Base-by-base conservation (phyloP, 225 moss, liverwort and hornwort species). In the Asterella californica region DNA sequence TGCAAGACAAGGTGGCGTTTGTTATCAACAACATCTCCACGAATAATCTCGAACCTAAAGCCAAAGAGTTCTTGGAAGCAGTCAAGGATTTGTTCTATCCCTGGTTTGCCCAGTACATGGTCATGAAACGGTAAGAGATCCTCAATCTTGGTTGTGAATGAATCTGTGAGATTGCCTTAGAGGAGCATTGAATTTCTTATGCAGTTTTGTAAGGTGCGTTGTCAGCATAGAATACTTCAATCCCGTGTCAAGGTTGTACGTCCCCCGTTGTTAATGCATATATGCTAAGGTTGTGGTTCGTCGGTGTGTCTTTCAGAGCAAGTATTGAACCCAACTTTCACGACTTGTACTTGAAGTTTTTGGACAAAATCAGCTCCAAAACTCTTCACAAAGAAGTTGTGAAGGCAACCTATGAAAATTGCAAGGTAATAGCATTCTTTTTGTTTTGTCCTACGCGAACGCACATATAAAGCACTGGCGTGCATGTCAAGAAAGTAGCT, bases 271-370 rank as follows among this genome's bases (percentile, higher is more conserved):
- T 42, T 15, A 9, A 10, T 27, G 19, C 6, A 11, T 0, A 71
- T 0, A 24, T 25, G 46, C 48, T 46, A 46, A 71, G 25, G 46
- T 71, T 1, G 24, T 30, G 67, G 59, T 80, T 34, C 84, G 82
- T 70, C 30, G 1, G 15, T 54, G 19, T 33, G 15, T 71, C 30
- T 66, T 78, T 79, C 91, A 96, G 96, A 88, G 99, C 99, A 75
- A 99, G 99, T 84, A 99, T 99, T 77, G 99, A 99, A 81, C 99
- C 99, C 78, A 99, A 99, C 82, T 99, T 95, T 74, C 99, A 99
- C 86, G 99, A 99, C 79, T 83, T 92, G 78, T 99, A 99, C 75
- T 85, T 99, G 78, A 95, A 95, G 86, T 99, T 99, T 82, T 78
- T 99, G 60, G 99, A 95, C 81, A 93, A 90, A 80, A 84, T 95